A percentile compares a stretch with the other conserved stretches of the same genome.
Conservation (phyloP, 441 rosid genomes). For the Euphorbia schlechtendalii region DNA sequence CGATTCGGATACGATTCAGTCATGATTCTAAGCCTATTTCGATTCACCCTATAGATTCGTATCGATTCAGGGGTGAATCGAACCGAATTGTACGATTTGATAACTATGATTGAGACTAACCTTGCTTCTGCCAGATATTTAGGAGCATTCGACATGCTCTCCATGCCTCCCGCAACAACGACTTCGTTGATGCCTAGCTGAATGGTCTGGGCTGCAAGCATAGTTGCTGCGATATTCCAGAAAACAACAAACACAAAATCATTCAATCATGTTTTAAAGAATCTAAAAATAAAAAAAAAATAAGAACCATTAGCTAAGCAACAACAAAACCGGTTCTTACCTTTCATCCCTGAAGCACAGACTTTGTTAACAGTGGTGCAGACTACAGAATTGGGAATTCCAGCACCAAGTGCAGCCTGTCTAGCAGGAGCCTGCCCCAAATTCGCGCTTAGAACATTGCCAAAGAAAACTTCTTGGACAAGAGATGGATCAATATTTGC, state of each 20-base stretch:
- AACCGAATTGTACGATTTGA: too few relatives aligned
- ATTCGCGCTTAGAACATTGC: conserved; percentile 95
- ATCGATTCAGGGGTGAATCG: too few relatives aligned
- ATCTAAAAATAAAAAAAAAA: neutral
- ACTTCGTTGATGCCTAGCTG: conserved; percentile 89
- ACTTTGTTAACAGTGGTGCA: conserved; percentile 96
- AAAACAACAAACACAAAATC: neutral
- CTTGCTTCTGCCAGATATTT: conserved; percentile 92
- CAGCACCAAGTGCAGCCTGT: conserved; percentile 96
- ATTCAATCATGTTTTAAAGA: conserved; percentile 9
- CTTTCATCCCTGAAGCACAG: conserved; percentile 99
- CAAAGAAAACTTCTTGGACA: conserved; percentile 88
- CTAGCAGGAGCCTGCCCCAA: conserved; percentile 98
- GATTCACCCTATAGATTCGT: too few relatives aligned
- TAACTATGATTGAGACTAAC: too few relatives aligned
- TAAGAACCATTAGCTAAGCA: neutral
- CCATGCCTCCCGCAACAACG: conserved; percentile 98
- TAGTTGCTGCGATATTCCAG: conserved; percentile 51
- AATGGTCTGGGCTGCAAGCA: conserved; percentile 91
- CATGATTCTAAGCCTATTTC: too few relatives aligned
- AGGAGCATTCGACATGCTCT: conserved; percentile 95
- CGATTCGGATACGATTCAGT: too few relatives aligned
- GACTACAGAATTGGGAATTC: conserved; percentile 75
- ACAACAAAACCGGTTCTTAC: conserved; percentile 26
- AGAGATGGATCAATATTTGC: conserved; percentile 80